phyloP scores from a whole-genome alignment of 441 rosid species.

The Euphorbia corollata region DNA sequence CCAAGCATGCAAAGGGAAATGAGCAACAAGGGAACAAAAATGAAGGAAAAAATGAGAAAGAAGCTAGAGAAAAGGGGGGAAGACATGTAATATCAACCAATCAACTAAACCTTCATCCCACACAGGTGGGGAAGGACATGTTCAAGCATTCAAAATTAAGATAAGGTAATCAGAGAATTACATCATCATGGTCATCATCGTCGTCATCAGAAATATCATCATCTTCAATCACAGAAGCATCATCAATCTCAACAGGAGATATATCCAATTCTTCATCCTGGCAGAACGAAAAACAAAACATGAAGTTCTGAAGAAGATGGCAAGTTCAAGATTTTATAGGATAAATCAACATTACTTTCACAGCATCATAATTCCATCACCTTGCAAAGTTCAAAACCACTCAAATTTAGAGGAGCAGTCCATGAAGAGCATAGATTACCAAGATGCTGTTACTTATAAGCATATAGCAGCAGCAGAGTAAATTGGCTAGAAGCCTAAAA shows the following conservation, averaged over 20 bases:
- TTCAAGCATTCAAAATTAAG: neutral
- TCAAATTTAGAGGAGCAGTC: neutral
- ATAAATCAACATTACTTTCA: neutral
- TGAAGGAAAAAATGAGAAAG: neutral
- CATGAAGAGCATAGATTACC: neutral
- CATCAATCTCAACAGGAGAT: conserved; percentile 90
- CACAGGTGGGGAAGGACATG: neutral
- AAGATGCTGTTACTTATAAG: conserved; percentile 24
- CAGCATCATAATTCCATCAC: conserved; percentile 6
- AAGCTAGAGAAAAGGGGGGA: neutral
- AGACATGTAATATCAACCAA: too few species aligned
- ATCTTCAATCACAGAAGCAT: conserved; percentile 95
- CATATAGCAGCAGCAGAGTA: too few species aligned
- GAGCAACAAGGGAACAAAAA: too few species aligned
- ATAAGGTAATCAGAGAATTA: conserved; percentile 29
- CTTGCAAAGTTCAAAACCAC: neutral
- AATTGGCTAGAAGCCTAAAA: too few species aligned
- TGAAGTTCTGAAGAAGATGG: neutral
- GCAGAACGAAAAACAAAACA: conserved; percentile 9
- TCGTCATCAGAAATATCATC: conserved; percentile 97
- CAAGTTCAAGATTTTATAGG: neutral
- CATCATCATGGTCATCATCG: conserved; percentile 92
- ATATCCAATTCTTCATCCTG: conserved; percentile 95
- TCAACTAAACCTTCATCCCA: too few species aligned
- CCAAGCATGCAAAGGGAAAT: neutral